Evolutionary conservation across 352 stramenopile species (phyloP), one percentile per base, ranked within the genome.

Genomic region (Pythium aquatile): DNA sequence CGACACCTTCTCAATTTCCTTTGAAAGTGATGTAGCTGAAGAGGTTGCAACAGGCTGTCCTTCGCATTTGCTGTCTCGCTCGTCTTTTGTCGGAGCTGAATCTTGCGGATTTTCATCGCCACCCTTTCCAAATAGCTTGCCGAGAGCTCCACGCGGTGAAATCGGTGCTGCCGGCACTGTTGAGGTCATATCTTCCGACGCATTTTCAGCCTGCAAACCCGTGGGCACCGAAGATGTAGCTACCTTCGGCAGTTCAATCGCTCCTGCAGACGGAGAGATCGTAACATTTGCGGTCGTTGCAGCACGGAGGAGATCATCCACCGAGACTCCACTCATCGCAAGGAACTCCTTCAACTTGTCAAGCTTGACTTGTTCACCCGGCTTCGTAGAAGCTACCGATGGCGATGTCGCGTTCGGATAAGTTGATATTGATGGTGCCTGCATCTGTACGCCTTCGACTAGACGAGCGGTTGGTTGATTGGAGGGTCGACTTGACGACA

Each of bases 271-370:
- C 17, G 70, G 40, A 33, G 74, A 55, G 5, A 79, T 81, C 1
- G 74, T 70, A 1, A 76, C 65, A 24, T 74, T 77, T 53, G 79
- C 61, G 44, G 67, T 88, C 28, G 78, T 87, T 20, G 82, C 82
- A 10, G 77, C 83, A 35, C 78, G 81, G 44, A 91, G 70, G 24
- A 94, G 65, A 64, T 93, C 82, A 37, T 92, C 82, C 46, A 93
- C 73, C 0, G 83, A 91, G 32, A 94, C 75, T 0, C 79, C 80
- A 55, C 77, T 91, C 3, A 72, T 70, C 8, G 70, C 62, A 20
- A 93, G 62, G 42, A 92, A 89, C 24, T 82, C 75, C 35, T 81
- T 82, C 26, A 91, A 69, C 33, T 84, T 78, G 48, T 88, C 75
- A 16, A 91, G 65, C 28, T 83, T 81, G 56, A 78, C 65, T 28